phyloP scores from a whole-genome alignment of 176 grass and related monocot genomes.

The Bolboschoenus planiculmis region DNA sequence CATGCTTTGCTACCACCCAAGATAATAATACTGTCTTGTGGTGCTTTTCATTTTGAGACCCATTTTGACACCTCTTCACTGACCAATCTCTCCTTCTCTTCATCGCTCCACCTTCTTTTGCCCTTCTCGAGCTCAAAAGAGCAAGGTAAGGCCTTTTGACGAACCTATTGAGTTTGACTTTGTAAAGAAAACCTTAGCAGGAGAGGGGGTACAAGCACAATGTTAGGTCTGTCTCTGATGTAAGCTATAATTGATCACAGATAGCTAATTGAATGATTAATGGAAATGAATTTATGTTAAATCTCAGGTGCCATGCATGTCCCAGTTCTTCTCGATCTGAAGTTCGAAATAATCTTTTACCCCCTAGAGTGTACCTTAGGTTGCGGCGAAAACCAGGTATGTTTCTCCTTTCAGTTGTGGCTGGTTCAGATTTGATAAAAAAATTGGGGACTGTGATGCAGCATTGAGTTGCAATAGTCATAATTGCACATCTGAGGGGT shows the following conservation, averaged over 20 bases:
- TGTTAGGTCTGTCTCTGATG: neutral
- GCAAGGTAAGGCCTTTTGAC: neutral
- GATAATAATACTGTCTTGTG: neutral
- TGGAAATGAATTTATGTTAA: neutral
- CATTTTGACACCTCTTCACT: neutral
- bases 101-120: neutral
- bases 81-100: neutral
- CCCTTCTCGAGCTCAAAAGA: neutral
- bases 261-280: neutral
- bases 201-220: neutral
- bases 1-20: neutral
- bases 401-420: neutral
- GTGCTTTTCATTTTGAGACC: neutral
- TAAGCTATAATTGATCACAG: neutral
- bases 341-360: constrained; percentile 11
- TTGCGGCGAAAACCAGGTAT: constrained; percentile 22
- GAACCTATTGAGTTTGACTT: too few relatives aligned
- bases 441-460: neutral
- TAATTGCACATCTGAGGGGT: neutral
- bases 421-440: neutral
- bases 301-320: constrained; percentile 6
- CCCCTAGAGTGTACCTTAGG: constrained; percentile 7
- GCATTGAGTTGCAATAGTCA: neutral
- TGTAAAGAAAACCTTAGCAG: neutral
- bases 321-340: neutral